Evolutionary conservation across 306 rosid genomes (phyloP), one percentile per base, ranked within the genome.

Genomic region (Pachyrhizus erosus): DNA sequence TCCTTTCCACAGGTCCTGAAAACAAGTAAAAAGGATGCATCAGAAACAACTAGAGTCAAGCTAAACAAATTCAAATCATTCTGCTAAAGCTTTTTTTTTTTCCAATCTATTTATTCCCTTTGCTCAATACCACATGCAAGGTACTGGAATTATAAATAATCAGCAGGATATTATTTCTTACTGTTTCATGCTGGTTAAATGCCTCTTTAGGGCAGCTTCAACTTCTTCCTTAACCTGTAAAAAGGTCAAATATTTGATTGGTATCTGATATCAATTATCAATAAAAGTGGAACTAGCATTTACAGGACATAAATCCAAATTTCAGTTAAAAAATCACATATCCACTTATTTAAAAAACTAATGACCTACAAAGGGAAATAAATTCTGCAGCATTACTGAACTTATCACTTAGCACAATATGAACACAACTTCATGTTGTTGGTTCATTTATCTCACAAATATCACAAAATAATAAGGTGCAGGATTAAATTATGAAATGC

Each of bases 201-300:
- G 96, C 85, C 88, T 96, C 85, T 82, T 89, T 55, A 96, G 83
- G 75, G 98, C 99, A 85, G 43, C 60, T 81, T 96, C 99, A 77
- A 96, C 94, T 85, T 96, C 99, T 92, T 96, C 99, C 86, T 77
- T 92, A 66, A 96, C 99, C 99, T 96, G 94, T 26, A 86, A 87
- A 69, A 34, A 61, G 34, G 82, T 23, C 70, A 75, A 62, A 80
- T 20, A 68, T 18, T 55, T 70, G 43, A 79, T 72, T 58, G 54
- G 76, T 26, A 21, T 58, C 75, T 58, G 70, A 74, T 17, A 75
- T 39, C 69, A 70, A 61, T 29, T 76, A 51, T 69, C 79, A 54
- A 46, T 64, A 82, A 76, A 75, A 62, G 77, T 5, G 17, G 54
- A 75, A 79, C 52, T 52, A 73, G 55, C 40, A 58, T 75, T 39